Evolutionary conservation across 2,329 filamentous ascomycete species (phyloP).

Genomic region (Aureobasidium sp.): DNA sequence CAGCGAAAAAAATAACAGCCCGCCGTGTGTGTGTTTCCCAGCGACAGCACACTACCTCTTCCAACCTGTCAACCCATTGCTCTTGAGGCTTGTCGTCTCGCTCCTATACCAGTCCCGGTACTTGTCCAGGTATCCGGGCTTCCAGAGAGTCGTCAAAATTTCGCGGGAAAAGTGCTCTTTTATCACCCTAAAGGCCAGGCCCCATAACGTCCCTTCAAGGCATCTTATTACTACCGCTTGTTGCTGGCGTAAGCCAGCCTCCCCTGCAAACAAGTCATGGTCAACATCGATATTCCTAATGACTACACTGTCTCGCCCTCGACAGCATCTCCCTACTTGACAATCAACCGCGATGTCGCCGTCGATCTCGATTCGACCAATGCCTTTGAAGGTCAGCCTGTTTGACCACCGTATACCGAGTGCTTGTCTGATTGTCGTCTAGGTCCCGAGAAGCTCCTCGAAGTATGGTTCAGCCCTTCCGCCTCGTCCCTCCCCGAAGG

Average conservation of each 20-base stretch:
- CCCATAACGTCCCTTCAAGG: slow-evolving; percentile 79
- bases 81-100: slow-evolving; percentile 4
- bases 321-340: slow-evolving; percentile 76
- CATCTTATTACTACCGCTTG: slow-evolving; percentile 50
- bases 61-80: not conserved
- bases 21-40: not conserved
- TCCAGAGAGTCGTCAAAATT: slow-evolving; percentile 66
- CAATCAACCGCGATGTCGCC: slow-evolving; percentile 92
- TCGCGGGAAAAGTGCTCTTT: slow-evolving; percentile 73
- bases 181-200: slow-evolving; percentile 72
- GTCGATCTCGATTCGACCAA: slow-evolving; percentile 89
- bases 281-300: slow-evolving; percentile 69
- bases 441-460: slow-evolving; percentile 87
- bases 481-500: slow-evolving; percentile 61
- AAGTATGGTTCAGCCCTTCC: slow-evolving; percentile 93
- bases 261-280: slow-evolving; percentile 54
- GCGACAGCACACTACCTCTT: not conserved
- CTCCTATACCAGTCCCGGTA: slow-evolving; percentile 76
- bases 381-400: slow-evolving; percentile 66
- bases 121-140: slow-evolving; percentile 75
- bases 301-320: slow-evolving; percentile 72
- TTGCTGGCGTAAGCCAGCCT: slow-evolving; percentile 85
- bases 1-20: slow-evolving; percentile 3
- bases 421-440: not conserved
- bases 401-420: not conserved